A percentile compares a stretch with the other conserved stretches of the same genome.
These are phyloP conservation scores for Metarhizium humberi DNA, from an alignment of 2,329 filamentous ascomycete species.

Conservation along the genomic window DNA sequence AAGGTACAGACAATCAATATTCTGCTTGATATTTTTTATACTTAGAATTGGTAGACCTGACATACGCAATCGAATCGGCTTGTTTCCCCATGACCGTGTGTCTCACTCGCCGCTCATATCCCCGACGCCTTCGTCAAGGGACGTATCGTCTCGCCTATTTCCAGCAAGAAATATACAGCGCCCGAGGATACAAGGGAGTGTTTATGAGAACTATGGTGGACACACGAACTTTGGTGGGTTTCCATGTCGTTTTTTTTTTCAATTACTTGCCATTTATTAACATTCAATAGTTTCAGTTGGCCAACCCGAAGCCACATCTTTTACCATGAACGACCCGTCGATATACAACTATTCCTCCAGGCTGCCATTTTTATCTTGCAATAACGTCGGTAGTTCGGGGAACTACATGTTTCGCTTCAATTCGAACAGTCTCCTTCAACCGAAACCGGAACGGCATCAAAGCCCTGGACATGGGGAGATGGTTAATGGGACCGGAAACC, in stretches of 20 bases:
- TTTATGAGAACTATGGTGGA: slow-evolving; percentile 4
- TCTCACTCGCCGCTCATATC: slow-evolving; percentile 29
- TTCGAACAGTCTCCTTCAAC: slow-evolving; percentile 13
- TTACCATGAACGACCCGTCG: slow-evolving; percentile 19
- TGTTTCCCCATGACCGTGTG: slow-evolving; percentile 27
- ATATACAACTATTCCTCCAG: slow-evolving; percentile 21
- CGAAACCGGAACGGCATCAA: slow-evolving; percentile 19
- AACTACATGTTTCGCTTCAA: slow-evolving; percentile 19
- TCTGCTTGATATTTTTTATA: background rate
- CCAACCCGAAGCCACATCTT: slow-evolving; percentile 17
- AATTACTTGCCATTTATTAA: background rate
- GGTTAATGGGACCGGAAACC: slow-evolving; percentile 11
- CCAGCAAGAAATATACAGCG: slow-evolving; percentile 14
- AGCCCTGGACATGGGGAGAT: slow-evolving; percentile 11
- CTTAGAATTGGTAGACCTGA: slow-evolving; percentile 18
- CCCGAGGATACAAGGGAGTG: slow-evolving; percentile 9
- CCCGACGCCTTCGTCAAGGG: slow-evolving; percentile 22
- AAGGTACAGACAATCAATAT: slow-evolving; percentile 11
- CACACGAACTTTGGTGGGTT: slow-evolving; percentile 7
- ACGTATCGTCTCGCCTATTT: slow-evolving; percentile 16
- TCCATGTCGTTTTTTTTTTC: background rate
- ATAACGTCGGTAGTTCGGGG: slow-evolving; percentile 13
- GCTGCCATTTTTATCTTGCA: slow-evolving; percentile 15
- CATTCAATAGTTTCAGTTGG: slow-evolving; percentile 12
- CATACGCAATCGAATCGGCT: slow-evolving; percentile 21